Evolutionary conservation across 306 rosid genomes (phyloP), one percentile per base, ranked within the genome.

Genomic region (Castanospermum australe): DNA sequence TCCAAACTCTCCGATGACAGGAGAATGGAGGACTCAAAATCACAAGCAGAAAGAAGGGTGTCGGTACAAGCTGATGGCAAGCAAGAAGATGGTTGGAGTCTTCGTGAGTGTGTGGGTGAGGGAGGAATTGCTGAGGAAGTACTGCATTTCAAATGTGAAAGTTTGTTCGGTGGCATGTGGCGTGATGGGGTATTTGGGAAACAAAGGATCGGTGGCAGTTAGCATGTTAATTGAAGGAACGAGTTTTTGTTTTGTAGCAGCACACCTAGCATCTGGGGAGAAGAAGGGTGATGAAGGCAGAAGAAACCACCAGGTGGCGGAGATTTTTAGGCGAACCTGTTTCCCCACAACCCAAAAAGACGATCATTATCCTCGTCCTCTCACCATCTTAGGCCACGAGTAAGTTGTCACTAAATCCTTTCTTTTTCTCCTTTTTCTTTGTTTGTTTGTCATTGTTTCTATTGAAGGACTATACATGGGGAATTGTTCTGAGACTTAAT

Each of bases 1-100:
- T 68, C 69, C 77, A 32, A 80, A 76, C 8, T 28, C 44, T 14
- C n/a, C n/a, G n/a, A n/a, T n/a, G n/a, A n/a, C n/a, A n/a, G n/a
- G n/a, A n/a, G n/a, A n/a, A n/a, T n/a, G n/a, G n/a, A n/a, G n/a
- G n/a, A n/a, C n/a, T n/a, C n/a, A n/a, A n/a, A n/a, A n/a, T n/a
- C n/a, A n/a, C n/a, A n/a, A n/a, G n/a, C n/a, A n/a, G n/a, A n/a
- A n/a, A n/a, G 83, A 69, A 50, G 76, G n/a, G n/a, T n/a, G n/a
- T n/a, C 69, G 78, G 82, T 95, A 91, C 85, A 79, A 47, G 63
- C 75, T 87, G 5, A 78, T 95, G 73, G 96, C 93, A 3, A 87
- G 97, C 87, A 95, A 93, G 89, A 93, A 95, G 87, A 93, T 93
- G 99, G 99, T 95, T 38, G 98, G 99, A 63, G 95, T 95, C 13